phyloP scores from a whole-genome alignment of 768 basidiomycete species.

The Tulasnella sp. region DNA sequence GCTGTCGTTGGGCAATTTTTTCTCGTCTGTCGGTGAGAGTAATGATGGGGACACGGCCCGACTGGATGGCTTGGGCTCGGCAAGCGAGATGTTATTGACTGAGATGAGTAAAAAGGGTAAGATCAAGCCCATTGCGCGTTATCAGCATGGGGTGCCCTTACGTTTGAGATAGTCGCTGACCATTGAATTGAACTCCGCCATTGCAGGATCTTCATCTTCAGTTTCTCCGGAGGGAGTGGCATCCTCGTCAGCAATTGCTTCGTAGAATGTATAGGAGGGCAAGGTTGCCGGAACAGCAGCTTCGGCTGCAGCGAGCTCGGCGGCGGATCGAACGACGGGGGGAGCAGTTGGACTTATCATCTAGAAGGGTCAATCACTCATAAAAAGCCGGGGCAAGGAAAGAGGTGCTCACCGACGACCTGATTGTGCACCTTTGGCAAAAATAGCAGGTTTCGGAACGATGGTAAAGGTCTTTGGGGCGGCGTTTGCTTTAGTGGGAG shows the following conservation, averaged over 20 bases:
- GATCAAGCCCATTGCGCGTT: not conserved
- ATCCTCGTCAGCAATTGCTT: slow-evolving; percentile 15
- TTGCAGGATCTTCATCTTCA: slow-evolving; percentile 17
- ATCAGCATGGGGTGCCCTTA: not conserved
- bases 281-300: slow-evolving; percentile 4
- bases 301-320: not conserved
- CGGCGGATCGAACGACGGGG: slow-evolving; percentile 11
- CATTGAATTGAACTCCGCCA: slow-evolving; percentile 23
- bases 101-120: not conserved
- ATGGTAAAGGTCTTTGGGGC: slow-evolving; percentile 20
- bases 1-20: not conserved
- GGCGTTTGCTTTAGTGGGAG: slow-evolving; percentile 5
- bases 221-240: not conserved
- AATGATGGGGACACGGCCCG: not conserved
- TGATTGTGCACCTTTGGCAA: not conserved
- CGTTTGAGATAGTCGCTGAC: slow-evolving; percentile 27
- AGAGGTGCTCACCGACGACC: not conserved
- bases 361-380: not conserved
- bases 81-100: slow-evolving; percentile 25
- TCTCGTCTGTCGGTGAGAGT: not conserved
- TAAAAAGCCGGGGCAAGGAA: not conserved
- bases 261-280: slow-evolving; percentile 20
- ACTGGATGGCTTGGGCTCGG: not conserved
- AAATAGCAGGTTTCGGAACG: slow-evolving; percentile 13
- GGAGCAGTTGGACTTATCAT: slow-evolving; percentile 10